Evolutionary conservation across 108 stramenopile genomes (phyloP).

Genomic region (Cyclotella kingstonii): DNA sequence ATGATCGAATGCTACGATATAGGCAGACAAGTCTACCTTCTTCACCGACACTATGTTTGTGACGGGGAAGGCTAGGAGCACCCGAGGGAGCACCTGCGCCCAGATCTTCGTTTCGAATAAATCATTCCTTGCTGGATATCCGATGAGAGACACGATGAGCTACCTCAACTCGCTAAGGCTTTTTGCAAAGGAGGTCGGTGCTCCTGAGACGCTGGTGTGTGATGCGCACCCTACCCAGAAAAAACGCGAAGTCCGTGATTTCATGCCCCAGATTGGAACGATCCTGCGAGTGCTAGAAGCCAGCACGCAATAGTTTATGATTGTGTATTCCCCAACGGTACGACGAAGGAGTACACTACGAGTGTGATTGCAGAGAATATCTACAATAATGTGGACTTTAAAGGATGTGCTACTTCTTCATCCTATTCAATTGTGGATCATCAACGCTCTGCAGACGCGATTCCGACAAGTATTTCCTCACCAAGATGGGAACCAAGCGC

Average conservation of each 20-base stretch:
- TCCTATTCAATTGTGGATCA: slow-evolving; percentile 21
- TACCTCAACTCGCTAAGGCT: slow-evolving; percentile 15
- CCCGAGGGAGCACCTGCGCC: slow-evolving; percentile 15
- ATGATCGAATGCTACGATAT: too few species aligned
- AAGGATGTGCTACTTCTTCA: slow-evolving; percentile 13
- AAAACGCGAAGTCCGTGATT: neutral
- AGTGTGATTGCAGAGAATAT: slow-evolving; percentile 59
- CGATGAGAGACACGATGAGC: slow-evolving; percentile 15
- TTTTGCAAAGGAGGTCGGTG: slow-evolving; percentile 47
- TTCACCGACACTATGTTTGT: slow-evolving; percentile 37
- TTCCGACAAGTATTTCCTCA: neutral
- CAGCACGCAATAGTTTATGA: slow-evolving; percentile 34
- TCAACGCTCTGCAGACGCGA: neutral
- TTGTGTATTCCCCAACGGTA: slow-evolving; percentile 15
- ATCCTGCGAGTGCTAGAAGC: slow-evolving; percentile 23
- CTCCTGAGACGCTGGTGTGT: slow-evolving; percentile 25
- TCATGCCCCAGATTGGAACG: slow-evolving; percentile 31
- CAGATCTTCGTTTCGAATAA: slow-evolving; percentile 33
- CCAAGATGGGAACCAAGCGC: neutral
- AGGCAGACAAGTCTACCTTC: slow-evolving; percentile 7
- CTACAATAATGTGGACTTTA: slow-evolving; percentile 17
- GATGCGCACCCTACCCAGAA: slow-evolving; percentile 25
- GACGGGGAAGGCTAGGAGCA: slow-evolving; percentile 15
- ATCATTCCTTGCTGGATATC: slow-evolving; percentile 16
- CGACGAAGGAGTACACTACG: slow-evolving; percentile 22